Percentiles rank a stretch among this genome's conserved stretches.
These are phyloP conservation scores for Trichoderma polysporum DNA, from an alignment of 2,329 filamentous ascomycete species.

Conservation along the genomic window DNA sequence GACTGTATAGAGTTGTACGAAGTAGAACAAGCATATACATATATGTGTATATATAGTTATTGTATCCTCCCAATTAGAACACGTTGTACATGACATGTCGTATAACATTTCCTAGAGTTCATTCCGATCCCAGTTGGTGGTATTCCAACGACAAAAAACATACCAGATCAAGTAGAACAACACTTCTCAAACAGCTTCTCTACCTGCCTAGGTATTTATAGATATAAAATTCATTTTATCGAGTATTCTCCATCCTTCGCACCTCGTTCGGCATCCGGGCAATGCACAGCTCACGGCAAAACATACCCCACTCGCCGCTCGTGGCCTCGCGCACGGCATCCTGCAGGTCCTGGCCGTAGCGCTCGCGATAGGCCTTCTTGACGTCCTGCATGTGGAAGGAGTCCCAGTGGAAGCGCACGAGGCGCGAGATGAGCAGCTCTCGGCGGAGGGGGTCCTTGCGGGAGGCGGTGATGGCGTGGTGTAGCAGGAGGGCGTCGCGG, in stretches of 20 bases:
- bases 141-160: not conserved
- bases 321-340: constrained; percentile 77
- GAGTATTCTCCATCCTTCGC: constrained; percentile 42
- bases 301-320: constrained; percentile 72
- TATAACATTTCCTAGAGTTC: not conserved
- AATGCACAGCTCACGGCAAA: constrained; percentile 70
- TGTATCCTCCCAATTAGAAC: not conserved
- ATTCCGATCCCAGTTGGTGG: not conserved
- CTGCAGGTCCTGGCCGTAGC: constrained; percentile 73
- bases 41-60: not conserved
- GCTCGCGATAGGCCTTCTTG: constrained; percentile 74
- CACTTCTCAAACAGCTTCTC: not conserved
- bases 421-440: constrained; percentile 81
- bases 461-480: constrained; percentile 81
- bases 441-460: constrained; percentile 70
- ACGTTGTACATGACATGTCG: not conserved
- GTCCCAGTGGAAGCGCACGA: constrained; percentile 94
- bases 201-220: not conserved
- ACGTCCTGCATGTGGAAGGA: constrained; percentile 74
- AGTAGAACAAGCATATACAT: not conserved
- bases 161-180: not conserved
- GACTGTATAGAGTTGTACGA: not conserved
- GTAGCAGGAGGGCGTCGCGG: constrained; percentile 83
- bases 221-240: not conserved
- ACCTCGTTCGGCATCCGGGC: constrained; percentile 60